Percentiles rank a stretch among this genome's conserved stretches.
Evolutionary conservation across 352 stramenopile genomes (phyloP).

Genomic region (Phytophthora cryptogea): DNA sequence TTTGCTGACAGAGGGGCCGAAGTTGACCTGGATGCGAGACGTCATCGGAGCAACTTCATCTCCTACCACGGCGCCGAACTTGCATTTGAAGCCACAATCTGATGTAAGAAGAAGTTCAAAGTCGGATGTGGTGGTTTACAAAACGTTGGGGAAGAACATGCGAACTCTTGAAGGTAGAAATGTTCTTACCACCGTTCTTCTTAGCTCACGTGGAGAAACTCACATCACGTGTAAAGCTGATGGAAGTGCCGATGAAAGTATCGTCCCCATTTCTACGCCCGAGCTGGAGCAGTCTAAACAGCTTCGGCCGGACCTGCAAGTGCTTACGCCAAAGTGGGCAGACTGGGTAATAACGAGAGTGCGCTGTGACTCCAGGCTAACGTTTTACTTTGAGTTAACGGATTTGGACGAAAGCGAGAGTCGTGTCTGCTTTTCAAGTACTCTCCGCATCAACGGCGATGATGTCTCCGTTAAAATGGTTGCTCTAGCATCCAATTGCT

Average conservation of each 20-base stretch:
- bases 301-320: constrained; percentile 36
- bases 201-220: constrained; percentile 42
- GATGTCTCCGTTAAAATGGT: constrained; percentile 30
- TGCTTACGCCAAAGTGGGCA: constrained; percentile 43
- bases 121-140: constrained; percentile 34
- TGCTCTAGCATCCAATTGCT: constrained; percentile 19
- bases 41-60: constrained; percentile 8
- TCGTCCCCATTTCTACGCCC: constrained; percentile 19
- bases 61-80: not conserved
- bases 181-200: constrained; percentile 36
- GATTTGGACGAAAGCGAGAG: constrained; percentile 17
- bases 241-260: constrained; percentile 4
- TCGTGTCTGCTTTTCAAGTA: constrained; percentile 24
- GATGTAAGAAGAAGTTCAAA: not conserved
- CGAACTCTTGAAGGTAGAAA: constrained; percentile 15
- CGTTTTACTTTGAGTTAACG: constrained; percentile 36
- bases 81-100: not conserved
- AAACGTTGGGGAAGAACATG: constrained; percentile 50
- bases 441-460: constrained; percentile 15
- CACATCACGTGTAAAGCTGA: constrained; percentile 33
- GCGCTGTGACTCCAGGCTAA: constrained; percentile 16
- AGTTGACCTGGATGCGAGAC: constrained; percentile 24
- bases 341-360: constrained; percentile 44
- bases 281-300: constrained; percentile 32
- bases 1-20: constrained; percentile 24